Evolutionary conservation across 2,329 filamentous ascomycete species (phyloP).

Genomic region (Sclerotinia nivalis): DNA sequence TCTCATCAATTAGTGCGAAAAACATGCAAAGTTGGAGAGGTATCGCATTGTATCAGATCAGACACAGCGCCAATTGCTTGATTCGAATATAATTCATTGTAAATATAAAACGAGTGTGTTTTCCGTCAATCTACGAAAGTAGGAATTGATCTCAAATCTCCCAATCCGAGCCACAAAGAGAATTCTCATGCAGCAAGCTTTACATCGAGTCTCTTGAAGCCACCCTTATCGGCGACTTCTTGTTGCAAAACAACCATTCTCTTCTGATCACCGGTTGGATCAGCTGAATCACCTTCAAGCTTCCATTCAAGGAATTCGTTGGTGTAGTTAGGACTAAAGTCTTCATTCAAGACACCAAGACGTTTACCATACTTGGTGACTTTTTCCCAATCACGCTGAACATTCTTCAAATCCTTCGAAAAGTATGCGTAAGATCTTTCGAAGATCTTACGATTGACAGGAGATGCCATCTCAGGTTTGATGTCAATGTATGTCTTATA

Average conservation of each 20-base stretch:
- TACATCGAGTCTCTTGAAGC: slow-evolving; percentile 56
- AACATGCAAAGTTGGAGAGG: not conserved
- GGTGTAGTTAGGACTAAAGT: slow-evolving; percentile 72
- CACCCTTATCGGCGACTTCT: slow-evolving; percentile 63
- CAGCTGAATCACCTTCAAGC: slow-evolving; percentile 62
- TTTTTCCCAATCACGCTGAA: slow-evolving; percentile 73
- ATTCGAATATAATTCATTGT: not conserved
- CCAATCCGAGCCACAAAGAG: not conserved
- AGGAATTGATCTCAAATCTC: not conserved
- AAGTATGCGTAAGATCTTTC: slow-evolving; percentile 79
- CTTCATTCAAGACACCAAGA: slow-evolving; percentile 63
- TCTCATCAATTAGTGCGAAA: not conserved
- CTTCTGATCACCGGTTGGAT: slow-evolving; percentile 74
- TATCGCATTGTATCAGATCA: not conserved
- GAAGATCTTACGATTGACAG: slow-evolving; percentile 75
- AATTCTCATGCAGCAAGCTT: slow-evolving; percentile 26
- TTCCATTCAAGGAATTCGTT: slow-evolving; percentile 69
- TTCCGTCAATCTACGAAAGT: not conserved
- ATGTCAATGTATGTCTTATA: slow-evolving; percentile 70
- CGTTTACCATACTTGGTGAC: slow-evolving; percentile 76
- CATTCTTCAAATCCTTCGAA: slow-evolving; percentile 72
- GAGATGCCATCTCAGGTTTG: slow-evolving; percentile 68
- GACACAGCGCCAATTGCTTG: not conserved
- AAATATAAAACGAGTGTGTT: not conserved
- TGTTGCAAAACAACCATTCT: slow-evolving; percentile 69